Evolutionary conservation across 257 asterid genomes (phyloP), one percentile per base, ranked within the genome.

Genomic region (Ocimum tenuiflorum): DNA sequence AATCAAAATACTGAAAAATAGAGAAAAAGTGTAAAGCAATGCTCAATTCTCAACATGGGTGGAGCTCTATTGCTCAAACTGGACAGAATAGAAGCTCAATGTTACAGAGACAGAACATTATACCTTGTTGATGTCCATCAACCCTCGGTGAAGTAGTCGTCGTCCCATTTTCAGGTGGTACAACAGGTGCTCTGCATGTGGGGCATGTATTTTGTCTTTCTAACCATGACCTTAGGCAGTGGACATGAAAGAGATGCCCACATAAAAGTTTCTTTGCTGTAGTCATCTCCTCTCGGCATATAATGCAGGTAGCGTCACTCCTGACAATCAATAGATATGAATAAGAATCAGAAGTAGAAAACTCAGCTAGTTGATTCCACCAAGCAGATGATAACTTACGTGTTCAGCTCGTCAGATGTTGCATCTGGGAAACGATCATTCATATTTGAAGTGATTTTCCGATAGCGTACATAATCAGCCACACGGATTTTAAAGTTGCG

Each of bases 211-310:
- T 88, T 63, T 91, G 96, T 72, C 96, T 86, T 78, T 89, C 96
- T 66, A 91, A 75, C 96, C 98, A 91, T 24, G 98, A 91, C 57
- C 98, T 83, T 48, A 91, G 91, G 82, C 98, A 89, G 76, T 89
- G 95, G 52, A 91, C 96, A 52, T 92, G 99, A 78, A 92, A 92
- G 72, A 89, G 81, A 83, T 92, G 99, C 45, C 99, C 97, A 15
- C 99, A 92, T 7, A 86, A 67, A 75, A 92, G 96, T 77, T 82
- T 92, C 75, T 92, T 92, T 13, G 99, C 97, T 3, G 83, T 77
- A 56, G 92, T 84, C 99, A 92, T 92, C 87, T 92, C 99, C 87
- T 92, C 99, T 4, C 97, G 97, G 72, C 97, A 92, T 68, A 92
- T 92, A 60, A 92, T 92, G 80, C 99, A 92, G 65, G 96, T 92